Base-by-base conservation (phyloP, 2,329 filamentous ascomycete genomes). In the Trichophyton rubrum region DNA sequence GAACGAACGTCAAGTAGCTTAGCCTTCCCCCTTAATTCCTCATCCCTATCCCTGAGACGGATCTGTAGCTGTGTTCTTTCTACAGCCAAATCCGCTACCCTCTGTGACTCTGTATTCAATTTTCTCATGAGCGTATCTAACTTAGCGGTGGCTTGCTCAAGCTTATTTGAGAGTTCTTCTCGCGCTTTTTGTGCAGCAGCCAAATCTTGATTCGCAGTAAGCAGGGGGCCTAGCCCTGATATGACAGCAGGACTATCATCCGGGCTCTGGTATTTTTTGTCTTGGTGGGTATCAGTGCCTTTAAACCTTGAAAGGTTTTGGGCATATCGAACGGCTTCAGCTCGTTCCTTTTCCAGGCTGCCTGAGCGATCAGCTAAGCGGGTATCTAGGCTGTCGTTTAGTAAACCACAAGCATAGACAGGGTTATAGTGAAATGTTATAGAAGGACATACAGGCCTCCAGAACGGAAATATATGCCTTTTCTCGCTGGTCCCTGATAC, bases 21-120 rank as follows among this genome's bases (percentile, higher is more conserved):
- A 35, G 85, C 84, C 78, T 96, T 96, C 62, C 85, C 89, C 60
- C 81, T 82, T 35, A 96, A 74, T 77, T 97, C 93, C 67, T 95
- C 89, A 63, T 95, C 89, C 33, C 88, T 79, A 72, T 96, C 92
- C 64, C 83, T 85, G 45, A 95, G 76, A 64, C 85, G 85, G 47
- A 84, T 80, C 57, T 82, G 78, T 17, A 93, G 75, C 1, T 78
- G 73, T 17, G 80, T 78, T 38, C 83, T 82, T 67, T 90, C 85
- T 24, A 78, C 75, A 20, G 84, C 82, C 17, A 95, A 75, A 22
- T 81, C 76, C 15, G 78, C 76, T 58, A 96, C 80, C 17, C 80
- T 78, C 66, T 80, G 81, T 6, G 76, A 73, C 61, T 92, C 86
- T n/a, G 78, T 74, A 51, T 78, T 79, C 3, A 79, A 79, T 66